A percentile compares a stretch with the other conserved stretches of the same genome.
phyloP scores from a whole-genome alignment of 75 land plant species.

The Azolla pinnata region DNA sequence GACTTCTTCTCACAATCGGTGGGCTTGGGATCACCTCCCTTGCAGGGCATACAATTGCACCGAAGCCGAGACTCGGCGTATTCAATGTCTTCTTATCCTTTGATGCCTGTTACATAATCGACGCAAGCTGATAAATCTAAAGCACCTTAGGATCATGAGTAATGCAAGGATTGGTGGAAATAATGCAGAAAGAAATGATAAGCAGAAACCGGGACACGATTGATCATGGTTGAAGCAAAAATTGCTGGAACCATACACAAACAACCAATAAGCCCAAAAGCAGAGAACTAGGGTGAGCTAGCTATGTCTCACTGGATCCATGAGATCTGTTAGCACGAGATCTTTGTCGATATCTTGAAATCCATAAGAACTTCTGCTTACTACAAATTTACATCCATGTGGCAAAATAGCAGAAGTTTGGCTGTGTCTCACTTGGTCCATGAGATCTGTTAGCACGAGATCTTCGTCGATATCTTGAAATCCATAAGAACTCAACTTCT shows the following conservation, averaged over 20 bases:
- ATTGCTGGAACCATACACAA: no score
- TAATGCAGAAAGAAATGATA: neutral
- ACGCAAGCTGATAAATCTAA: neutral
- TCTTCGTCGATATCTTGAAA: no score
- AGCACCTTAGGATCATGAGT: neutral
- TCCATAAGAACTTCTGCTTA: no score
- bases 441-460: no score
- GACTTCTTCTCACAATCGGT: constrained; percentile 55
- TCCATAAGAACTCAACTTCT: no score
- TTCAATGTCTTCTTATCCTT: constrained; percentile 73
- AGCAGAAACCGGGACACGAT: no score
- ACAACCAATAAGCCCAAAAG: neutral
- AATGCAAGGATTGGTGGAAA: neutral
- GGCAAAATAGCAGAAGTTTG: no score
- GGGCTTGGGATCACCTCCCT: constrained; percentile 65
- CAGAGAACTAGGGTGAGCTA: neutral
- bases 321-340: no score
- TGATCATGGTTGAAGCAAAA: neutral
- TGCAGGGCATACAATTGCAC: constrained; percentile 87
- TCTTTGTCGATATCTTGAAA: no score
- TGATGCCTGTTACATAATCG: constrained; percentile 37
- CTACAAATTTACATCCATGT: no score
- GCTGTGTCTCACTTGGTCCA: no score
- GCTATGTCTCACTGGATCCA: no score
- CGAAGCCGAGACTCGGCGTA: constrained; percentile 82